These are phyloP conservation scores for Perilla frutescens DNA, from an alignment of 257 asterid genomes.

Conservation along the genomic window DNA sequence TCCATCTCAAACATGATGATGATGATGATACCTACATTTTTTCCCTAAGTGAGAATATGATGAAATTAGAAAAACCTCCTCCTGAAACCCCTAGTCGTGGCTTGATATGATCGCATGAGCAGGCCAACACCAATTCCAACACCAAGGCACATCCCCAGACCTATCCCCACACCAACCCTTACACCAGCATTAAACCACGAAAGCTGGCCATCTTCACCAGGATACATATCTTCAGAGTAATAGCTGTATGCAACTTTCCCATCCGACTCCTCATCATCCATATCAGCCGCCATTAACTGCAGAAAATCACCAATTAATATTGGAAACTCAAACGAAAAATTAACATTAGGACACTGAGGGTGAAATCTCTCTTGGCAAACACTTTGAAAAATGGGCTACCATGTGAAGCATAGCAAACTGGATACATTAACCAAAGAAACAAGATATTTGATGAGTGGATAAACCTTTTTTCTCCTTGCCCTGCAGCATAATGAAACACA, in stretches of 20 bases:
- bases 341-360: not conserved
- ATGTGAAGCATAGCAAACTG: not conserved
- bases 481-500: not conserved
- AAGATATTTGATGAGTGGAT: not conserved
- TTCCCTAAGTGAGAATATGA: constrained; percentile 25
- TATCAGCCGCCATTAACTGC: constrained; percentile 48
- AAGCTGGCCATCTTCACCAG: constrained; percentile 70
- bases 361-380: constrained; percentile 14
- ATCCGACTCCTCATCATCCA: constrained; percentile 51
- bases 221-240: constrained; percentile 57
- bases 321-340: not conserved
- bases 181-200: constrained; percentile 75
- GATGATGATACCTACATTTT: constrained; percentile 11
- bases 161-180: constrained; percentile 71
- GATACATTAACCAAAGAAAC: not conserved
- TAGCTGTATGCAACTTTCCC: constrained; percentile 50
- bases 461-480: not conserved
- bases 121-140: constrained; percentile 66
- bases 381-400: not conserved
- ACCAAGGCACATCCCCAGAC: constrained; percentile 72
- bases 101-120: constrained; percentile 66
- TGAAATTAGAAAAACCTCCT: constrained; percentile 56
- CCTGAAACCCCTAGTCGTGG: constrained; percentile 59
- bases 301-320: not conserved
- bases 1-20: constrained; percentile 30